Evolutionary conservation across 2,329 filamentous ascomycete genomes (phyloP).

Genomic region (Thielaviopsis populi): DNA sequence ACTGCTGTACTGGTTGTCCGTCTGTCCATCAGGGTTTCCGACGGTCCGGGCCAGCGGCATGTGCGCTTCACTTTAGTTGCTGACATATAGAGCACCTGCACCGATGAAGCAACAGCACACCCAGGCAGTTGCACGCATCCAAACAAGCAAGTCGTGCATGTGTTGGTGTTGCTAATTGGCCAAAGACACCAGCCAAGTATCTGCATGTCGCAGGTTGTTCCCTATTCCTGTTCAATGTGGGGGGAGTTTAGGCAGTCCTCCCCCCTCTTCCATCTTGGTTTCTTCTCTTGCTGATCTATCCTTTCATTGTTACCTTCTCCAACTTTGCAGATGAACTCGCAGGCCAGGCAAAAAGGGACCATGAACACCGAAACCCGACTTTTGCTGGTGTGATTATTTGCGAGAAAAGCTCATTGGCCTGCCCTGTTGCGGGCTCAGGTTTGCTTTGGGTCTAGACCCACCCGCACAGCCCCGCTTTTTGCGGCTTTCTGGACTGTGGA

Average conservation of each 20-base stretch:
- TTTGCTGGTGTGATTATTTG: background rate
- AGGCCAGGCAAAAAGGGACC: background rate
- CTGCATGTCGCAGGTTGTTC: background rate
- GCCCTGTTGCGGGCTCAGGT: background rate
- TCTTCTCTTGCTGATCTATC: background rate
- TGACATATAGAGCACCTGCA: background rate
- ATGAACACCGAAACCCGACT: slow-evolving; percentile 1
- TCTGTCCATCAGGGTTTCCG: background rate
- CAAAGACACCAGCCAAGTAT: background rate
- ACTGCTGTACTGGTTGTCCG: too few relatives aligned
- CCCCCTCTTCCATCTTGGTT: background rate
- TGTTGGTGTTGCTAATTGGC: background rate
- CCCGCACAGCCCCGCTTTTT: background rate
- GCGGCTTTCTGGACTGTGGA: background rate
- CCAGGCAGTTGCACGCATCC: background rate
- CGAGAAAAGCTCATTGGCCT: background rate
- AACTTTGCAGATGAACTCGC: background rate
- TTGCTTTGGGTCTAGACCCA: background rate
- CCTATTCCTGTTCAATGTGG: background rate
- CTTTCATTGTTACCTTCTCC: background rate
- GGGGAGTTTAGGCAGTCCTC: background rate
- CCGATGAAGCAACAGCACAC: background rate
- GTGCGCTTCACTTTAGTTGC: background rate
- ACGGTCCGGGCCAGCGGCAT: background rate
- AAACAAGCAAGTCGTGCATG: background rate